Percentiles rank a stretch among this genome's conserved stretches.
Conservation (phyloP, 805 yeast species). For the Ogataea pini region DNA sequence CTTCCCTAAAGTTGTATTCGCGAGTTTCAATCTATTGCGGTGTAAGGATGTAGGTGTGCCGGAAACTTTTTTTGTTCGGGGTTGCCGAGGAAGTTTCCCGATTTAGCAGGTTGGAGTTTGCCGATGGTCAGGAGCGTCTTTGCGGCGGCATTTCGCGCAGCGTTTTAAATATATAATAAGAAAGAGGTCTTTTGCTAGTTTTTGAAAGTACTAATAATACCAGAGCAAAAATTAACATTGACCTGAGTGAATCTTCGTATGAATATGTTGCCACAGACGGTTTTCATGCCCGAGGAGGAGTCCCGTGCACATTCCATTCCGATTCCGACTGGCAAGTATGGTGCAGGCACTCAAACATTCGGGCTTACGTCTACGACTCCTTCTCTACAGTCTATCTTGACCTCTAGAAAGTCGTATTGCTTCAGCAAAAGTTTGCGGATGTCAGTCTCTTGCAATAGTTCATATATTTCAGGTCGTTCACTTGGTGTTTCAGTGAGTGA, state of each 20-base stretch:
- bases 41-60: conserved; percentile 3
- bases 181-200: neutral
- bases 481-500: neutral
- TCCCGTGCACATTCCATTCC: conserved; percentile 1
- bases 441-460: conserved; percentile 8
- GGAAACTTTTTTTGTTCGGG: neutral
- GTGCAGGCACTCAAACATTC: neutral
- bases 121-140: neutral
- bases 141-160: conserved; percentile 5
- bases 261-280: neutral
- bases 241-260: neutral
- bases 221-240: neutral
- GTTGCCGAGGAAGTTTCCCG: conserved; percentile 2
- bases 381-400: conserved; percentile 17
- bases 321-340: neutral
- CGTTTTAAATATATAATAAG: neutral
- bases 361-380: conserved; percentile 17
- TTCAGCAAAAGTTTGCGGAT: conserved; percentile 11
- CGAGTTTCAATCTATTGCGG: neutral
- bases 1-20: too few relatives aligned
- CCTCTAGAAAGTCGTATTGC: conserved; percentile 12
- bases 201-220: neutral
- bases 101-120: neutral
- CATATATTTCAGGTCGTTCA: conserved; percentile 5
- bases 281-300: neutral